These are phyloP conservation scores for Globisporangium nunn DNA, from an alignment of 352 stramenopile genomes.

Conservation along the genomic window DNA sequence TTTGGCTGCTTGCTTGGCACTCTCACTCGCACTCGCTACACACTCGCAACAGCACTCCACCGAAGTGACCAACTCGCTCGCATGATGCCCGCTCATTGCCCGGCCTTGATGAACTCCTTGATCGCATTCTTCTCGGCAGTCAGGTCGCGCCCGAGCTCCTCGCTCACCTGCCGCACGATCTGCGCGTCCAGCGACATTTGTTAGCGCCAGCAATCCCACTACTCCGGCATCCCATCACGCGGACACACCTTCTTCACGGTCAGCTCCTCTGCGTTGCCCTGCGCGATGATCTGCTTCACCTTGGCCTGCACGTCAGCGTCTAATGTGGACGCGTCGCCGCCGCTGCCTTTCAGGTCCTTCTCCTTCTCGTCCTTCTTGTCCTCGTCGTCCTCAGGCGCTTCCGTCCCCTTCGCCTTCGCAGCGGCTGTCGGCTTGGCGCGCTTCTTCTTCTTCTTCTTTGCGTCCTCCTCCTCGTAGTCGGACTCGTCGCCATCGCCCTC, in stretches of 20 bases:
- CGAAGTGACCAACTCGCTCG: neutral
- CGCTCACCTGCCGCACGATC: constrained; percentile 68
- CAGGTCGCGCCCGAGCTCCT: constrained; percentile 60
- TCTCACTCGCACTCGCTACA: neutral
- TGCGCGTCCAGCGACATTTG: constrained; percentile 6
- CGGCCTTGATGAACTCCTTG: constrained; percentile 68
- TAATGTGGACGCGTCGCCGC: constrained; percentile 17
- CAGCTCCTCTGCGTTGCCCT: constrained; percentile 68
- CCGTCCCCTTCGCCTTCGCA: constrained; percentile 7
- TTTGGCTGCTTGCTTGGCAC: neutral
- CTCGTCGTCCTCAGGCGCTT: neutral
- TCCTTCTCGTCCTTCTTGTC: neutral
- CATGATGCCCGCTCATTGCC: constrained; percentile 7
- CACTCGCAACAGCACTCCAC: neutral
- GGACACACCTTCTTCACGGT: constrained; percentile 73
- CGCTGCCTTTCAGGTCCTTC: constrained; percentile 15
- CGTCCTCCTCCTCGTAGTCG: constrained; percentile 1
- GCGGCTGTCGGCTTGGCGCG: constrained; percentile 9
- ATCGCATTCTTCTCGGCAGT: constrained; percentile 69
- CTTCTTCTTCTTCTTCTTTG: constrained; percentile 4
- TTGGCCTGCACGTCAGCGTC: constrained; percentile 47
- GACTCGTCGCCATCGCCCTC: neutral
- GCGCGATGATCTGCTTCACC: constrained; percentile 72
- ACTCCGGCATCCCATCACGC: too few relatives aligned
- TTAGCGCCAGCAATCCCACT: neutral